Evolutionary conservation across 177 flowering plant genomes (phyloP).

Genomic region (Vitis hybrid): DNA sequence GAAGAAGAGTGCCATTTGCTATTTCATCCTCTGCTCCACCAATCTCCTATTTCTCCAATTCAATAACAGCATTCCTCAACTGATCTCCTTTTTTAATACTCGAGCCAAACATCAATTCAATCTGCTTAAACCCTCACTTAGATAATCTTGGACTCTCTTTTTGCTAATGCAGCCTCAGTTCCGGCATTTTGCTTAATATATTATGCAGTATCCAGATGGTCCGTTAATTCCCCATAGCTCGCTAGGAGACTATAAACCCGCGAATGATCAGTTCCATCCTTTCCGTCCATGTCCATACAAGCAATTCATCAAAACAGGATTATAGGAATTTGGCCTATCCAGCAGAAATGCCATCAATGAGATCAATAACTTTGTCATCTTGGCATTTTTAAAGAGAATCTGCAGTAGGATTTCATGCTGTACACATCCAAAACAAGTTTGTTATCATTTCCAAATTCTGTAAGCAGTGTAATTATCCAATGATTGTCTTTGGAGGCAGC

Average conservation of each 20-base stretch:
- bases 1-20: too few relatives aligned
- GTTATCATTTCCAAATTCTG: conserved; percentile 84
- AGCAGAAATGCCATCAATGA: conserved; percentile 67
- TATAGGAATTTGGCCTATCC: conserved; percentile 86
- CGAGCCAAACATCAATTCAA: too few relatives aligned
- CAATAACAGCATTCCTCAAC: too few relatives aligned
- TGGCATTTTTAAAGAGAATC: conserved; percentile 79
- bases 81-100: too few relatives aligned
- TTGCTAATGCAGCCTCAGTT: too few relatives aligned
- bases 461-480: conserved; percentile 85
- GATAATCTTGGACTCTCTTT: too few relatives aligned
- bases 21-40: too few relatives aligned
- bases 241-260: conserved; percentile 81
- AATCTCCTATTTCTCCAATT: too few relatives aligned
- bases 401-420: conserved; percentile 94
- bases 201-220: conserved; percentile 47
- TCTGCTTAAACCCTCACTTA: too few relatives aligned
- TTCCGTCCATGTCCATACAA: conserved; percentile 75
- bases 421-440: conserved; percentile 81
- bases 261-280: conserved; percentile 59
- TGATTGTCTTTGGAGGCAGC: conserved; percentile 92
- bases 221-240: conserved; percentile 86
- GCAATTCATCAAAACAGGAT: conserved; percentile 77
- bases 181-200: too few relatives aligned
- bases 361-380: conserved; percentile 86